Evolutionary conservation across 2,329 filamentous ascomycete species (phyloP).

Genomic region (Epichloe uncinata): DNA sequence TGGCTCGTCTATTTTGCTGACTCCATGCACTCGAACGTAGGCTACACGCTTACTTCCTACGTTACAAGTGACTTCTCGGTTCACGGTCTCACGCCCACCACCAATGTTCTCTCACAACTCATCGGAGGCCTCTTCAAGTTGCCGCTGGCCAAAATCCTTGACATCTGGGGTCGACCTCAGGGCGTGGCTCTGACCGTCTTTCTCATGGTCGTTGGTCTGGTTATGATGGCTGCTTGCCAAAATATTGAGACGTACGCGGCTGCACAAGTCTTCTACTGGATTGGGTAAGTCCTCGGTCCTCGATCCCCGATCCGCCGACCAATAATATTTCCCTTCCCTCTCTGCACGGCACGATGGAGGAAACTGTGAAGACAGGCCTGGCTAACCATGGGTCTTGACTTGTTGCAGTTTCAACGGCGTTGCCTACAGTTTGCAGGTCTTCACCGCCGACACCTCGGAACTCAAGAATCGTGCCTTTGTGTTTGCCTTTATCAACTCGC

Average conservation of each 20-base stretch:
- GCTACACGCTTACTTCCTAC: background rate
- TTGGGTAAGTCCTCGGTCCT: constrained; percentile 19
- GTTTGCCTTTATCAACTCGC: constrained; percentile 26
- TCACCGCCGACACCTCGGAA: constrained; percentile 48
- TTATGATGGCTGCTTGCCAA: constrained; percentile 47
- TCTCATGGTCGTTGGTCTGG: constrained; percentile 34
- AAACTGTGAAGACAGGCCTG: too few species aligned
- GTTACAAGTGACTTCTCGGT: constrained; percentile 29
- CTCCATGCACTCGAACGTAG: constrained; percentile 3
- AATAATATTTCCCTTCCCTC: too few species aligned
- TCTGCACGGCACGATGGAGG: too few species aligned
- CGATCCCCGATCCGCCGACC: too few species aligned
- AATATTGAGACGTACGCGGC: constrained; percentile 32
- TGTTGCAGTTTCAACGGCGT: constrained; percentile 36
- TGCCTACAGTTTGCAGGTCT: constrained; percentile 48
- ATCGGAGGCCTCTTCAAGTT: constrained; percentile 48
- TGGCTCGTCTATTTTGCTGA: constrained; percentile 5
- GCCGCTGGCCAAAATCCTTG: constrained; percentile 47
- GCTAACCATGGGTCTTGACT: too few species aligned
- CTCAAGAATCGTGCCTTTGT: constrained; percentile 24
- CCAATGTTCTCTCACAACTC: constrained; percentile 37
- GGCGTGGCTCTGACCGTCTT: constrained; percentile 41
- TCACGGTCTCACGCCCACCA: constrained; percentile 40
- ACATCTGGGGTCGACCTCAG: constrained; percentile 49
- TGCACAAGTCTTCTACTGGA: constrained; percentile 46